phyloP scores from a whole-genome alignment of 768 basidiomycete genomes.

The Krasilnikovozyma curviuscula region DNA sequence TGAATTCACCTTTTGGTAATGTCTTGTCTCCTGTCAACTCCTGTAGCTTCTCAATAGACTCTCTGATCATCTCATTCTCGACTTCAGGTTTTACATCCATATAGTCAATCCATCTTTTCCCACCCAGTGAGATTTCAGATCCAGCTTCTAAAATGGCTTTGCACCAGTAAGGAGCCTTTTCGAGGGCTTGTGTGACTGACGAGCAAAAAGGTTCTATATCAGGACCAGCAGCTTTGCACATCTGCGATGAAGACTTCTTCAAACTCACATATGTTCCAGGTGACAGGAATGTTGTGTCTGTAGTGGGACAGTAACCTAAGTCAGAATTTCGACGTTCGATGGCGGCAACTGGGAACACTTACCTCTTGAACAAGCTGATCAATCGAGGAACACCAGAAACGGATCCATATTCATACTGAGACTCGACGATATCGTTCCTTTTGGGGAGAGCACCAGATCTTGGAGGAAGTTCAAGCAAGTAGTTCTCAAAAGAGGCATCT shows the following conservation, averaged over 20 bases:
- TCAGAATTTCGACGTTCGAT: not conserved
- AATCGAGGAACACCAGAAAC: slow-evolving; percentile 3
- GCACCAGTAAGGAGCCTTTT: slow-evolving; percentile 15
- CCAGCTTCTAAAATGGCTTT: slow-evolving; percentile 14
- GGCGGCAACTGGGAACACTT: slow-evolving; percentile 6
- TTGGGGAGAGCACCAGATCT: too few relatives aligned
- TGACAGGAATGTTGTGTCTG: slow-evolving; percentile 14
- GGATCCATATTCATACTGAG: too few relatives aligned
- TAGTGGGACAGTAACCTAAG: not conserved
- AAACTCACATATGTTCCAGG: slow-evolving; percentile 15
- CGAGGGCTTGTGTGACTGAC: slow-evolving; percentile 15
- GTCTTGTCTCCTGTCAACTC: slow-evolving; percentile 17
- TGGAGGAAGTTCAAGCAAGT: not conserved
- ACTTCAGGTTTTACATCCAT: slow-evolving; percentile 14
- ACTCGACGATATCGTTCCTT: too few relatives aligned
- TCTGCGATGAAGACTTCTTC: not conserved
- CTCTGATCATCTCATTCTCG: slow-evolving; percentile 16
- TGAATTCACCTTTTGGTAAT: slow-evolving; percentile 14
- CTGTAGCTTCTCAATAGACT: slow-evolving; percentile 18
- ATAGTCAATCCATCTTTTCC: slow-evolving; percentile 18
- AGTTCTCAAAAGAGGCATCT: slow-evolving; percentile 5
- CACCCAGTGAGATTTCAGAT: slow-evolving; percentile 15
- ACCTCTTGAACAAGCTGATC: slow-evolving; percentile 8
- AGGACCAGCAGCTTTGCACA: too few relatives aligned
- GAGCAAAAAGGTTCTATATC: not conserved